Evolutionary conservation across 306 rosid genomes (phyloP).

Genomic region (Astragalus glycyphyllos): DNA sequence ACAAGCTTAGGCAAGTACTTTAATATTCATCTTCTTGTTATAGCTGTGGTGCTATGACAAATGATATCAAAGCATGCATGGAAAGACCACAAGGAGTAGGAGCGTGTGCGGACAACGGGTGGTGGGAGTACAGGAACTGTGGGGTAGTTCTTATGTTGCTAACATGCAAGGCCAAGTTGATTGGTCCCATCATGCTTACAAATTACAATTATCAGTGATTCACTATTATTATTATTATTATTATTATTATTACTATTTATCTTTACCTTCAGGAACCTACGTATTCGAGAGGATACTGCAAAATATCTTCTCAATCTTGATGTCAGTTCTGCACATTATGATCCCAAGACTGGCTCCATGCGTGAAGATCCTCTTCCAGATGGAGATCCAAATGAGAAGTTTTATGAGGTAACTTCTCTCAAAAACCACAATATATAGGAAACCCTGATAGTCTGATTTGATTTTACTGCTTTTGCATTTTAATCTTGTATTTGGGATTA

Average conservation of each 20-base stretch:
- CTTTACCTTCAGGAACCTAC: conserved; percentile 41
- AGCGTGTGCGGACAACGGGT: conserved; percentile 71
- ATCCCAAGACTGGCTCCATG: conserved; percentile 63
- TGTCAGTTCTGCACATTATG: conserved; percentile 37
- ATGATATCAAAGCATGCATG: conserved; percentile 30
- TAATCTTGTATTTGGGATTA: no score
- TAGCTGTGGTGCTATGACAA: conserved; percentile 43
- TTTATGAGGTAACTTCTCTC: no score
- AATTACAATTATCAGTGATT: background rate
- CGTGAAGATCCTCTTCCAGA: conserved; percentile 76
- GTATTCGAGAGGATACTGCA: conserved; percentile 44
- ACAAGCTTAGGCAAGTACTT: background rate
- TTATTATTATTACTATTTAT: background rate
- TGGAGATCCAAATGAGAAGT: no score
- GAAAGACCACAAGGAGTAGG: conserved; percentile 40
- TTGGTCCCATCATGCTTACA: background rate
- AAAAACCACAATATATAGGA: no score
- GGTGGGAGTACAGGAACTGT: conserved; percentile 82
- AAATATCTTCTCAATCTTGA: conserved; percentile 47
- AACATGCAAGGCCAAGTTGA: background rate
- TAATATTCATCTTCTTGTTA: conserved; percentile 22
- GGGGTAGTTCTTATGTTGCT: conserved; percentile 15
- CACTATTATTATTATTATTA: background rate
- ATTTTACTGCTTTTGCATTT: no score
- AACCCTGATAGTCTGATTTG: no score